Conservation (phyloP, 495 filamentous ascomycete species). For the Penicillium taxi region DNA sequence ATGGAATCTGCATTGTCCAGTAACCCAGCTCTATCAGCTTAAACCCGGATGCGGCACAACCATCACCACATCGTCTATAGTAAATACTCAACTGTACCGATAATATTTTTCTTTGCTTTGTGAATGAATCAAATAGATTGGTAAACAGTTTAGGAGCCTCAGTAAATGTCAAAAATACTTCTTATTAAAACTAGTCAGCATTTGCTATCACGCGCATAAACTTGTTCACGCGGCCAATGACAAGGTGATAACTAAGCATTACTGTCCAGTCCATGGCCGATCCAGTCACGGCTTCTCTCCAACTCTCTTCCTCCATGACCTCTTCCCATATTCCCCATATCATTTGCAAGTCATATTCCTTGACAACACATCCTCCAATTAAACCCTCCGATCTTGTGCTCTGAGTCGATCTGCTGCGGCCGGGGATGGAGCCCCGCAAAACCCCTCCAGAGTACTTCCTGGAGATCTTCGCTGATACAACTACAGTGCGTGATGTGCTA, state of each 20-base stretch:
- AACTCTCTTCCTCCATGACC: slow-evolving; percentile 7
- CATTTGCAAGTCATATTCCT: neutral
- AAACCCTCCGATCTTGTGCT: slow-evolving; percentile 8
- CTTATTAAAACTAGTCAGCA: too few relatives aligned
- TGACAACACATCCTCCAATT: slow-evolving; percentile 2
- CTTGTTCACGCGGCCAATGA: slow-evolving; percentile 10
- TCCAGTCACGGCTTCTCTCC: too few relatives aligned
- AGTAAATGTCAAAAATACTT: too few relatives aligned
- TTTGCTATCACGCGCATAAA: too few relatives aligned
- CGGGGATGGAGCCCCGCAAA: slow-evolving; percentile 50
- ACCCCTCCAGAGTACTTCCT: slow-evolving; percentile 74
- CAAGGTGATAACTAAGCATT: slow-evolving; percentile 21
- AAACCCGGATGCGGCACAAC: too few relatives aligned
- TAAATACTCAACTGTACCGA: too few relatives aligned
- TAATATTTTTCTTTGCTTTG: too few relatives aligned
- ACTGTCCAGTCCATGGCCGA: slow-evolving; percentile 21
- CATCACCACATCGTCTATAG: too few relatives aligned
- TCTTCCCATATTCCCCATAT: neutral
- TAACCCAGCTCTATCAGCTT: too few relatives aligned
- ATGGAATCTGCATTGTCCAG: too few relatives aligned
- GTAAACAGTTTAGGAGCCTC: too few relatives aligned
- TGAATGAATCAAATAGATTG: too few relatives aligned
- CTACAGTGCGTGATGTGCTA: slow-evolving; percentile 79
- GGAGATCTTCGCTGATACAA: slow-evolving; percentile 75
- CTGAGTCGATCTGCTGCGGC: slow-evolving; percentile 15